Percentiles rank a stretch among this genome's conserved stretches.
Evolutionary conservation across 1,284 basidiomycete genomes (phyloP).

Genomic region (Pisolithus thermaeus): DNA sequence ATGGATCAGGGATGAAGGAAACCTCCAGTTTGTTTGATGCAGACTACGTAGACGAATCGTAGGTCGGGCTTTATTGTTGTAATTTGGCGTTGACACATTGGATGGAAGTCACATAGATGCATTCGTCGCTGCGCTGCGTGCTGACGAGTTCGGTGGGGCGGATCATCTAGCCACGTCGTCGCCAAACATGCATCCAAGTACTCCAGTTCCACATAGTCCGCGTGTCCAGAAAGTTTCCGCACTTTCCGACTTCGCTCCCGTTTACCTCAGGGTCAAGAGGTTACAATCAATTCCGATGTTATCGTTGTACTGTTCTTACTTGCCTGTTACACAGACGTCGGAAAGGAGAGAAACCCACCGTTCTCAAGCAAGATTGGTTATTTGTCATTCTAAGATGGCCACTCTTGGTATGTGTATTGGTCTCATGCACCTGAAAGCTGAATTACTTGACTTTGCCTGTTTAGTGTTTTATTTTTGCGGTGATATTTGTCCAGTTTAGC

Average conservation of each 20-base stretch:
- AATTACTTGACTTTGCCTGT: not conserved
- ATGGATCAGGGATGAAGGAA: conserved; percentile 8
- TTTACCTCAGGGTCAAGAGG: conserved; percentile 77
- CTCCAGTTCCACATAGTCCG: conserved; percentile 27
- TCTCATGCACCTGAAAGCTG: not conserved
- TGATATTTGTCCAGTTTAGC: conserved; percentile 85
- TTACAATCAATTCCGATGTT: conserved; percentile 21
- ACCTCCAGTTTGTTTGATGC: conserved; percentile 23
- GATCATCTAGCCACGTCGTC: conserved; percentile 35
- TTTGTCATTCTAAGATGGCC: conserved; percentile 88
- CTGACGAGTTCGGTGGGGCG: conserved; percentile 51
- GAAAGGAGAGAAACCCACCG: conserved; percentile 41
- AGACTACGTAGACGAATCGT: conserved; percentile 73
- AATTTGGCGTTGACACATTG: conserved; percentile 2
- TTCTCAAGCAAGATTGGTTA: conserved; percentile 67
- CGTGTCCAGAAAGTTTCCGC: conserved; percentile 76
- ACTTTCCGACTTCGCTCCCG: conserved; percentile 88
- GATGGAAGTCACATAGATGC: conserved; percentile 62
- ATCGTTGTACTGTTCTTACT: not conserved
- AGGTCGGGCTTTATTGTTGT: conserved; percentile 18
- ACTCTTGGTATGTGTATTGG: conserved; percentile 58
- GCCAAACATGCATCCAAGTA: conserved; percentile 19
- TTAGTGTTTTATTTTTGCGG: conserved; percentile 74
- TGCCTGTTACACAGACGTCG: conserved; percentile 34
- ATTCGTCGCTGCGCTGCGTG: conserved; percentile 59